Base-by-base conservation (phyloP, 768 basidiomycete genomes). In the Kwoniella heveanensis region DNA sequence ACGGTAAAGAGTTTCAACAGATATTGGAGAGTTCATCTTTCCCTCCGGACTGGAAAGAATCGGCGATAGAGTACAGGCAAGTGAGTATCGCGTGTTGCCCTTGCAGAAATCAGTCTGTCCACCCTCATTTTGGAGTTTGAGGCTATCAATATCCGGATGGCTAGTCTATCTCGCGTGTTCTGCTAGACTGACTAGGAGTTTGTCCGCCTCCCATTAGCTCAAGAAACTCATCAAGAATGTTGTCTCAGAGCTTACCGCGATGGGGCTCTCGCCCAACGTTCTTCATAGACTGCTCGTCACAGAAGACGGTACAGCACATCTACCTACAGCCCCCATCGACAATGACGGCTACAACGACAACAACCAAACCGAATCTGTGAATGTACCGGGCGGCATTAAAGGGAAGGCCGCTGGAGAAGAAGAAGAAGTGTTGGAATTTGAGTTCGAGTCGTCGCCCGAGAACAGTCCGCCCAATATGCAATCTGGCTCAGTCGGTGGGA, bases 141-240 rank as follows among this genome's bases (percentile, higher is more conserved):
- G n/a, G n/a, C n/a, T n/a, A n/a, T n/a, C n/a, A n/a, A n/a, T n/a
- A n/a, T n/a, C n/a, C n/a, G n/a, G n/a, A n/a, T n/a, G n/a, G n/a
- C n/a, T n/a, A n/a, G n/a, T n/a, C n/a, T n/a, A n/a, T n/a, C n/a
- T n/a, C n/a, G n/a, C n/a, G n/a, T n/a, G n/a, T n/a, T n/a, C n/a
- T n/a, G n/a, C n/a, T n/a, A n/a, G n/a, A n/a, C n/a, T n/a, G n/a
- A n/a, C n/a, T n/a, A n/a, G n/a, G n/a, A n/a, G n/a, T n/a, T n/a
- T n/a, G n/a, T n/a, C n/a, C n/a, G n/a, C n/a, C n/a, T n/a, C n/a
- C 10, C 67, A 32, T 32, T 70, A 95, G 90, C 86, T 97, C 60
- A 96, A 97, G 81, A 92, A 90, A 71, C 82, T 94, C 29, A 93
- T 97, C 69, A 90, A 90, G 66, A 84, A 88, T 73, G 85, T 92